phyloP scores from a whole-genome alignment of 2,329 filamentous ascomycete species.

The Penicillium italicum region DNA sequence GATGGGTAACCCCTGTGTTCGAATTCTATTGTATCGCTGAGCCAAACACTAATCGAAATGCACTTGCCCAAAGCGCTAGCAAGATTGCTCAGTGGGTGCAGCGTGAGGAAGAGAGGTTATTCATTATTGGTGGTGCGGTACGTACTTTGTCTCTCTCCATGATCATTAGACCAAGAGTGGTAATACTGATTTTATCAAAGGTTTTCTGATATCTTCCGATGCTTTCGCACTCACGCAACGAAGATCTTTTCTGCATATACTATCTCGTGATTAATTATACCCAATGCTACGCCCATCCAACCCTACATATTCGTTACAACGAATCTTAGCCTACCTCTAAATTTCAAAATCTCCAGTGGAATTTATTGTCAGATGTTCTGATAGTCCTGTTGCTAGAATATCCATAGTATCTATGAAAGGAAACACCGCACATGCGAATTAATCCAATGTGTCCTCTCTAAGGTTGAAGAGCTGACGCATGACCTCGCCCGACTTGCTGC shows the following conservation, averaged over 20 bases:
- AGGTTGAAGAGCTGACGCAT: conserved; percentile 71
- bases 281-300: not conserved
- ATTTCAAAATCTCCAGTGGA: not conserved
- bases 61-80: conserved; percentile 80
- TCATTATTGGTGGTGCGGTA: conserved; percentile 97
- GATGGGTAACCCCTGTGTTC: conserved; percentile 87
- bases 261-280: conserved; percentile 5
- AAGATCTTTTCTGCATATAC: conserved; percentile 1
- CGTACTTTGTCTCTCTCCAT: conserved; percentile 14
- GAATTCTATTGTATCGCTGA: conserved; percentile 95
- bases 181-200: conserved; percentile 12
- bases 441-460: conserved; percentile 66
- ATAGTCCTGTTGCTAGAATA: not conserved
- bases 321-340: not conserved
- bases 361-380: not conserved
- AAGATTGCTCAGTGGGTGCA: conserved; percentile 88
- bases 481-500: conserved; percentile 70
- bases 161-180: not conserved
- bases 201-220: conserved; percentile 20
- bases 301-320: not conserved
- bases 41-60: conserved; percentile 58
- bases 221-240: not conserved
- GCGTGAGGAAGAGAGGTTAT: conserved; percentile 86
- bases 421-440: conserved; percentile 4
- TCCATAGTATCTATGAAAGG: not conserved